Base-by-base conservation (phyloP, 345 rosid genomes). In the Euclidium syriacum region DNA sequence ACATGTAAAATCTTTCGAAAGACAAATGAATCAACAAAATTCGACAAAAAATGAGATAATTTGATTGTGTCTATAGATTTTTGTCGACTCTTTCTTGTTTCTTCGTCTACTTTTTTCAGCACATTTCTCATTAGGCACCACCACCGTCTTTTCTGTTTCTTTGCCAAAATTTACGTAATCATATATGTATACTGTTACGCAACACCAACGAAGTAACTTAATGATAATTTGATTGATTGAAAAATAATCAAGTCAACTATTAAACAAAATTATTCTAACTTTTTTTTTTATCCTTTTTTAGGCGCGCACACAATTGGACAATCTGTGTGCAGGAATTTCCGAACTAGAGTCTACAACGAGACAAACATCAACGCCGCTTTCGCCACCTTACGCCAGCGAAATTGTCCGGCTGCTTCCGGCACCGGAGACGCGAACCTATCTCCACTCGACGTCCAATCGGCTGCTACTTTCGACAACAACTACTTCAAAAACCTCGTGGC, bases 231-330 rank as follows among this genome's bases (percentile, higher is more conserved):
- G n/a, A n/a, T n/a, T 26, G 22, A 51, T 35, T 1, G 53, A 20
- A 11, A 34, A n/a, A 29, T 5, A 18, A 33, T n/a, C 0, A 59
- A 41, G 67, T 59, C 57, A 27, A 53, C 11, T 38, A 30, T 34
- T 44, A 40, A 70, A 26, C 42, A 10, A 70, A n/a, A 46, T n/a
- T n/a, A n/a, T n/a, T 23, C 27, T 8, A 34, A n/a, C n/a, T n/a
- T n/a, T n/a, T n/a, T n/a, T n/a, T n/a, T n/a, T 66, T 8, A 29
- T 16, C 4, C n/a, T n/a, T 11, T 5, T 32, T 44, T 9, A 86
- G 97, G 96, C 8, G 63, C 80, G 0, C 98, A 91, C 70, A 91
- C 96, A 3, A 80, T 89, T 2, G 98, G 98, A 15, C 87, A 80
- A 77, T 54, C 95, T 14, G 66, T 85, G 60, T 91, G 98, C 85